Base-by-base conservation (phyloP, 1,284 basidiomycete genomes). In the Trametes polyzona region DNA sequence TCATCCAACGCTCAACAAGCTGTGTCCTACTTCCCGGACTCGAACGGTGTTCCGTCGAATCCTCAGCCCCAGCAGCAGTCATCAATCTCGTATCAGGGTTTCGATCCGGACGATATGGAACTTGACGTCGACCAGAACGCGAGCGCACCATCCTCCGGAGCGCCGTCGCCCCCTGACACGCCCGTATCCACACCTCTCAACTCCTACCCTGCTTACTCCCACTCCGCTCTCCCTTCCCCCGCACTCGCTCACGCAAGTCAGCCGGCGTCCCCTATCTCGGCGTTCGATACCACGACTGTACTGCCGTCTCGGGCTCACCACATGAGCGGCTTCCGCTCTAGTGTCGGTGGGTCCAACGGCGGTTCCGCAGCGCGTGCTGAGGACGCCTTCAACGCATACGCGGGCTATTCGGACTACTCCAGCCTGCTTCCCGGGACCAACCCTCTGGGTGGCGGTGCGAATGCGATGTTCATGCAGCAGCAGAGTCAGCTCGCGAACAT, bases 41-140 rank as follows among this genome's bases (percentile, higher is more conserved):
- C 54, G 59, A 19, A 68, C 73, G 63, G 54, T 43, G 63, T 55
- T 23, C 57, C 61, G 10, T 58, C 60, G 2, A 69, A 66, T 49
- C 57, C 63, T 43, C 68, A 74, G 12, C 73, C 78, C 5, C 58
- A 59, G 47, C 59, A 61, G 27, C 59, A 52, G 41, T 54, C 52
- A 39, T 47, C 58, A 14, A 56, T 60, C 35, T 36, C 61, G 2
- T 63, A 63, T 47, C 61, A 63, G 29, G 61, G 61, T 0, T 88
- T 90, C 62, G 88, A 90, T 68, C 78, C 87, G 0, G 89, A 91
- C 69, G 89, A 92, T 64, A 92, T 91, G 90, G 90, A 92, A 63
- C 77, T 92, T 24, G 88, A 89, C 49, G 69, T 85, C 24, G 84
- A 86, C 74, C 67, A 70, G 56, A 64, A 57, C 51, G n/a, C 72